Evolutionary conservation across 345 rosid genomes (phyloP), one percentile per base, ranked within the genome.

Genomic region (Hibiscus tridactylites): DNA sequence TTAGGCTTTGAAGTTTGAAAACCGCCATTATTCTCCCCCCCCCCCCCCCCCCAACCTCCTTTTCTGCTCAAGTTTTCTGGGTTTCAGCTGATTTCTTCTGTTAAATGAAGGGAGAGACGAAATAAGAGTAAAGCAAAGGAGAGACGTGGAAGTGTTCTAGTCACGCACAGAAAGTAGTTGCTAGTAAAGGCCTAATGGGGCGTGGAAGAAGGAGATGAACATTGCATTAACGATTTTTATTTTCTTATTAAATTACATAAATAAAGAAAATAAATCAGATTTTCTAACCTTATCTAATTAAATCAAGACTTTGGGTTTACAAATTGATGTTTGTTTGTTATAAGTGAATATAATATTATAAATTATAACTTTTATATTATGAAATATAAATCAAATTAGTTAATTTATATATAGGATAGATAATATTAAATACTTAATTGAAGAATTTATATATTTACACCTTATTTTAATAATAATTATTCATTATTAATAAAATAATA

Each of bases 21-120:
- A 75, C 7, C 69, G 65, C 78, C 90, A 86, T 86, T 21, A 21
- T 21, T 21, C 1, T 61, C 3, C 52, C 5, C n/a, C n/a, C 17
- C 12, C 1, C 3, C 16, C 33, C 62, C 4, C 7, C 62, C 1
- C 26, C 3, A 0, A 0, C 21, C 24, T 21, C 24, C 24, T 21
- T 21, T 21, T 21, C 24, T 21, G 24, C 24, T 21, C 24, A 21
- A 35, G 3, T 13, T 3, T 63, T 62, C 33, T 68, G 17, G 61
- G 73, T 73, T 29, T 29, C 68, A 68, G 63, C 9, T 60, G 61
- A 21, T 44, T 46, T 44, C 4, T 3, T 65, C 8, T 0, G 21
- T 24, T 50, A 31, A 54, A 21, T 70, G n/a, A n/a, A 10, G 70
- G n/a, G 70, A 6, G n/a, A 49, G 53, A 49, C 5, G 16, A 21